phyloP scores from a whole-genome alignment of 805 yeast genomes.

The Lachancea cidri region DNA sequence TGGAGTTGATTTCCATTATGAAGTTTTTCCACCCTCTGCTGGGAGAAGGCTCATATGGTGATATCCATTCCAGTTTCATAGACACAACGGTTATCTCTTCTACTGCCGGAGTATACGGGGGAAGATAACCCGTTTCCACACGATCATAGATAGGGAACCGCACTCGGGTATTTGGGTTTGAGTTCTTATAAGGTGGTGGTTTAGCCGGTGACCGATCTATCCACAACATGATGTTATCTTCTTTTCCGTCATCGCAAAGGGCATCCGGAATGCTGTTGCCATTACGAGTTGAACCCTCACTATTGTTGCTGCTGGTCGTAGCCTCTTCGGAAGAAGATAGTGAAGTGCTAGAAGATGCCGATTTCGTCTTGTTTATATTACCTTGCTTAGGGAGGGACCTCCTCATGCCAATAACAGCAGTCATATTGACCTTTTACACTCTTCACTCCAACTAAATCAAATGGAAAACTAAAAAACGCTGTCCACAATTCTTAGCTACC shows the following conservation, averaged over 20 bases:
- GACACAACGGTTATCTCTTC: constrained; percentile 51
- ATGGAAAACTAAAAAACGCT: background rate
- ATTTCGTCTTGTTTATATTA: constrained; percentile 3
- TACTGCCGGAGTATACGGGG: constrained; percentile 62
- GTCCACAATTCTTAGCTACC: background rate
- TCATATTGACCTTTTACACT: background rate
- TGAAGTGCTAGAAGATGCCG: constrained; percentile 4
- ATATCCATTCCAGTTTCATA: constrained; percentile 68
- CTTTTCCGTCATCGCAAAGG: background rate
- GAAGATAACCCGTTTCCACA: constrained; percentile 42
- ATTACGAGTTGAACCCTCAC: constrained; percentile 6
- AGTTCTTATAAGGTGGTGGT: constrained; percentile 28
- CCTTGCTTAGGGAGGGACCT: background rate
- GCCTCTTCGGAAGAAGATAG: constrained; percentile 5
- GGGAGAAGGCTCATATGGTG: constrained; percentile 70
- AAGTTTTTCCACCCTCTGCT: constrained; percentile 65
- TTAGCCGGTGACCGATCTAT: constrained; percentile 36
- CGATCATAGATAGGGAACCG: constrained; percentile 36
- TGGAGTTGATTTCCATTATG: constrained; percentile 74
- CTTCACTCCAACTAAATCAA: background rate
- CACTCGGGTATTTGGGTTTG: constrained; percentile 24
- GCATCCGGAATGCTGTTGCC: background rate
- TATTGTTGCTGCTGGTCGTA: constrained; percentile 1
- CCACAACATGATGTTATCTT: constrained; percentile 25
- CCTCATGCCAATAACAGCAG: background rate